phyloP scores from a whole-genome alignment of 1,139 yeast genomes.

The Saccharomycopsis phalli region DNA sequence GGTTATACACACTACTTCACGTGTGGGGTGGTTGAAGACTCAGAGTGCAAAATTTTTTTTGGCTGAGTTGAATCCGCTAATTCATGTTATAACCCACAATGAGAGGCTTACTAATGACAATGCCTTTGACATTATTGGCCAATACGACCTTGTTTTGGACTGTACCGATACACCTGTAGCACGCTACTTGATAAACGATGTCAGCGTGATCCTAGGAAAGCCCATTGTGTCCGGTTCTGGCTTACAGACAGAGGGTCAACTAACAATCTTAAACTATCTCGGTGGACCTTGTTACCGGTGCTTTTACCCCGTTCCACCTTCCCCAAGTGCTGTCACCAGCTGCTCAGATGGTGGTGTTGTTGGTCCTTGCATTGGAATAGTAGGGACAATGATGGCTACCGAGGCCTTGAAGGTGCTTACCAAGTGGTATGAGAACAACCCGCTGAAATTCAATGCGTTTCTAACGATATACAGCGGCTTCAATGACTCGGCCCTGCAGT shows the following conservation, averaged over 20 bases:
- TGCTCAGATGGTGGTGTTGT: constrained; percentile 94
- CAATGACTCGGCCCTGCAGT: constrained; percentile 42
- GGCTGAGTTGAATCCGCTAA: constrained; percentile 55
- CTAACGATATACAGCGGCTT: constrained; percentile 65
- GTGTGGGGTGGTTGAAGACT: constrained; percentile 65
- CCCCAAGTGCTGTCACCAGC: constrained; percentile 70
- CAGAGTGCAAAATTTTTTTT: constrained; percentile 62
- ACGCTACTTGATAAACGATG: constrained; percentile 81
- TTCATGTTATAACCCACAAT: constrained; percentile 44
- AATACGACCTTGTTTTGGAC: constrained; percentile 73
- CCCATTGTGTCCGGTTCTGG: constrained; percentile 92
- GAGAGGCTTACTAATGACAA: constrained; percentile 45
- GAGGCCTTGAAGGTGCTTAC: constrained; percentile 74
- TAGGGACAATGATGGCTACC: constrained; percentile 83
- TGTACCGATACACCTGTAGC: constrained; percentile 93
- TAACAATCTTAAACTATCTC: constrained; percentile 62
- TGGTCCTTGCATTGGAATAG: constrained; percentile 90
- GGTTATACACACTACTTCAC: constrained; percentile 60
- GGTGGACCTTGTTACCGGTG: constrained; percentile 93
- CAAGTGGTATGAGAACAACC: constrained; percentile 42
- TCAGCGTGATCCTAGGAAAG: constrained; percentile 56
- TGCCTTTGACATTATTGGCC: constrained; percentile 52
- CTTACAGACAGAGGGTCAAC: constrained; percentile 82
- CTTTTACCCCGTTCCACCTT: constrained; percentile 85
- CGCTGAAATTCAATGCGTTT: constrained; percentile 62